A percentile compares a stretch with the other conserved stretches of the same genome.
phyloP scores from a whole-genome alignment of 805 yeast species.

The Debaryomyces castellii region DNA sequence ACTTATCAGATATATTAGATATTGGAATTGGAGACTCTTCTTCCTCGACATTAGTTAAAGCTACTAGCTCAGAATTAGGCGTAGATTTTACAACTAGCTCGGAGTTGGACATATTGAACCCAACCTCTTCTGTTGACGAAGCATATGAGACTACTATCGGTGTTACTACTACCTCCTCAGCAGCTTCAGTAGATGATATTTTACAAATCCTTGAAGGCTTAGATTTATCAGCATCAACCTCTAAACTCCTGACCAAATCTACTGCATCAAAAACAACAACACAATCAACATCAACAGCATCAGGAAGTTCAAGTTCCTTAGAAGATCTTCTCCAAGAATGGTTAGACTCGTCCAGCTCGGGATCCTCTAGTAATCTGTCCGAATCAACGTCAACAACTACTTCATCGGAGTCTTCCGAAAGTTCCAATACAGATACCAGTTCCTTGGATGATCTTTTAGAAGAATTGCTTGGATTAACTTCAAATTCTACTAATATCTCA shows the following conservation, averaged over 20 bases:
- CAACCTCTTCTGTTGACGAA: background rate
- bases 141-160: background rate
- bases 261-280: background rate
- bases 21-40: background rate
- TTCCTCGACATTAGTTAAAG: background rate
- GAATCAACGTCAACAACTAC: slow-evolving; percentile 3
- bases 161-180: background rate
- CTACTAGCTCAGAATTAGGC: background rate
- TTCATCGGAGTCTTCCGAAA: background rate
- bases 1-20: background rate
- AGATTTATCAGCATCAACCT: background rate
- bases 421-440: background rate
- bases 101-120: background rate
- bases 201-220: background rate
- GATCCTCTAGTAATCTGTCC: background rate
- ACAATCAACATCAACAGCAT: background rate
- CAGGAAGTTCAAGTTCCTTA: slow-evolving; percentile 1
- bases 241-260: background rate
- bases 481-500: background rate
- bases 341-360: background rate
- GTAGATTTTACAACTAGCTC: background rate
- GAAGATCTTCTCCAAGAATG: slow-evolving; percentile 4
- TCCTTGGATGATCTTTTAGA: slow-evolving; percentile 6
- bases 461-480: background rate
- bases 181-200: background rate